Base-by-base conservation (phyloP, 108 stramenopile genomes). In the Hondaea fermentalgiana region DNA sequence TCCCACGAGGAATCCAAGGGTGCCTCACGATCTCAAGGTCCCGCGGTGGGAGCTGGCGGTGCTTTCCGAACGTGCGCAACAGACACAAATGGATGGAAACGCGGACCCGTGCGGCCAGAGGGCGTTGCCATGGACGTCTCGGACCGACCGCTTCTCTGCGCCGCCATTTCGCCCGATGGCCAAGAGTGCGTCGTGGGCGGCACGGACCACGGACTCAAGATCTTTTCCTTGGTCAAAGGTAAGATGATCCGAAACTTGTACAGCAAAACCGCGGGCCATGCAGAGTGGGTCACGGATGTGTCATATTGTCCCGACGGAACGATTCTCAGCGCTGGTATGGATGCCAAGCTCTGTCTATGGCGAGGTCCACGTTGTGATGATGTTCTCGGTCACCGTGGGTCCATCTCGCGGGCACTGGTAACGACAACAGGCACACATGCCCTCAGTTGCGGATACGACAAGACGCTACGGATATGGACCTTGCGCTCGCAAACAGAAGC, bases 241-340 rank as follows among this genome's bases (percentile, higher is more conserved):
- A 83, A 83, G 51, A 53, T 53, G 76, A 23, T 53, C 16, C 76
- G 76, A 12, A 83, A 83, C 3, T 23, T 83, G 49, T 83, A 83
- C 51, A 25, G 49, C 49, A 47, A 53, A 35, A 83, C 8, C 4
- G 45, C 45, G 23, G 76, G 76, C 4, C 76, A 83, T 35, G 49
- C 45, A 8, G 76, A 83, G 23, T 83, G 76, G 76, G 76, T 83
- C 51, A 83, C 76, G 25, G 76, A 53, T 45, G 45, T 47, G 12
- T 83, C 76, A 17, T 83, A 83, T 23, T 53, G 45, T 12, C 76
- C 76, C n/a, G 76, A 83, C 51, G 76, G 76, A 6, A 12, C 76
- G 12, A 83, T 83, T 83, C n/a, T 83, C n/a, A 83, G 76, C 76
- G 76, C 76, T 6, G 76, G 76, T 17, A 83, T 83, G 76, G 76